Evolutionary conservation across 2,329 filamentous ascomycete species (phyloP), one percentile per base, ranked within the genome.

Genomic region (Ophiostoma ulmi): DNA sequence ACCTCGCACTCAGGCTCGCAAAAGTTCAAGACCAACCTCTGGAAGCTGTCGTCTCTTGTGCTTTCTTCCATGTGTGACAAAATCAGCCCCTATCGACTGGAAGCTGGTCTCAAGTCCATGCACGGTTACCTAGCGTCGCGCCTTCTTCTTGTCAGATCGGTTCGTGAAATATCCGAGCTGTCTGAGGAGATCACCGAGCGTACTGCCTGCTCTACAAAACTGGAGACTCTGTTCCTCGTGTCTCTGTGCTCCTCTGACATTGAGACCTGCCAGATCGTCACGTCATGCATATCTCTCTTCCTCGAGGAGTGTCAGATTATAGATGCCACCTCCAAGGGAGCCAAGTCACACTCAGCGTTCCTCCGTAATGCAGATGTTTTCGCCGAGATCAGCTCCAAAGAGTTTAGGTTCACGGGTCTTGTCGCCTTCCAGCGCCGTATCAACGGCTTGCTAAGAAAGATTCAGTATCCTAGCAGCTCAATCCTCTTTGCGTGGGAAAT

Each of bases 391-490:
- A 84, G 87, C 1, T 89, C 88, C 1, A 85, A 84, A 61, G 84
- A 83, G 1, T 91, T 90, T 75, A 83, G 87, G 38, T 89, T 91
- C 75, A 91, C 89, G 8, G 89, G 89, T 0, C 79, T 90, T 8
- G 89, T 91, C 13, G 89, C 88, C 1, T 91, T 91, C 75, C 89
- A 91, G 74, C 90, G 90, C 75, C 83, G 88, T 58, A 83, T 88
- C 41, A 84, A 88, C 64, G 82, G 83, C 14, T 81, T 90, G 41
- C 77, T 91, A 31, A 81, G 87, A 35, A 84, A 84, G 67, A 86
- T 90, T 80, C 83, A 86, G 67, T 85, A 84, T 73, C 89, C 89
- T 26, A 89, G 87, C 13, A 80, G 82, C n/a, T 88, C 88, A n/a
- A 90, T 91, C 69, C 79, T 91, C 38, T 84, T 85, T 70, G 88